These are phyloP conservation scores for Polysphondylium violaceum DNA, from an alignment of 78 protist species.

Conservation along the genomic window DNA sequence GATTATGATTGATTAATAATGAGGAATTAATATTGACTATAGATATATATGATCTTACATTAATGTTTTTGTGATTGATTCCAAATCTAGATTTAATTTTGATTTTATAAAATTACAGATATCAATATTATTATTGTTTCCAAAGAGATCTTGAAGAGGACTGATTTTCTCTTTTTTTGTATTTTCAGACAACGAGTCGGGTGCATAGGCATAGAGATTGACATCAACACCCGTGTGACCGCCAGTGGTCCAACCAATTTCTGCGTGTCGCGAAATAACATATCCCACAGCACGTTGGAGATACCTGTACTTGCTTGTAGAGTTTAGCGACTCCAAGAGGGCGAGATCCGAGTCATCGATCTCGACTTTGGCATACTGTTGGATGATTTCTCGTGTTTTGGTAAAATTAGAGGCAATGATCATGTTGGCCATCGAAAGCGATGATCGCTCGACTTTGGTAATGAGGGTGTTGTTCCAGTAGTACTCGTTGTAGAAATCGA, in stretches of 20 bases:
- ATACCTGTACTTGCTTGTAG: neutral
- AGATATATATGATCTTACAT: neutral
- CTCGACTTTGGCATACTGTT: neutral
- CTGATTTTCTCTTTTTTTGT: neutral
- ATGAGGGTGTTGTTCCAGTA: too few species aligned
- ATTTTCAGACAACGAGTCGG: neutral
- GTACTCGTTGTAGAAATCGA: slow-evolving; percentile 1
- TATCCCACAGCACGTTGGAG: neutral
- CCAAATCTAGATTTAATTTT: slow-evolving; percentile 12
- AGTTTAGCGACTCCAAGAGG: neutral
- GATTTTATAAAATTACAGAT: slow-evolving; percentile 8
- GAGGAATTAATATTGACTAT: too few species aligned
- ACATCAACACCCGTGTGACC: slow-evolving; percentile 85
- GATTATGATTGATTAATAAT: neutral
- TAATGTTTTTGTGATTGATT: slow-evolving; percentile 5
- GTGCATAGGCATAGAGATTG: slow-evolving; percentile 65
- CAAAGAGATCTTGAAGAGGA: neutral
- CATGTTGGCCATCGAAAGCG: neutral
- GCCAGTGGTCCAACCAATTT: slow-evolving; percentile 65
- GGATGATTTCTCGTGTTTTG: too few species aligned
- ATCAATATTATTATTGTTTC: slow-evolving; percentile 46
- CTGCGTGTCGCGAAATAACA: neutral
- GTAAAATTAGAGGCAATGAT: too few species aligned
- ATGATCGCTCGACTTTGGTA: slow-evolving; percentile 13
- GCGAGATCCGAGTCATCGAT: neutral